phyloP scores from a whole-genome alignment of 2,329 filamentous ascomycete genomes.

The Trichoderma arundinaceum region DNA sequence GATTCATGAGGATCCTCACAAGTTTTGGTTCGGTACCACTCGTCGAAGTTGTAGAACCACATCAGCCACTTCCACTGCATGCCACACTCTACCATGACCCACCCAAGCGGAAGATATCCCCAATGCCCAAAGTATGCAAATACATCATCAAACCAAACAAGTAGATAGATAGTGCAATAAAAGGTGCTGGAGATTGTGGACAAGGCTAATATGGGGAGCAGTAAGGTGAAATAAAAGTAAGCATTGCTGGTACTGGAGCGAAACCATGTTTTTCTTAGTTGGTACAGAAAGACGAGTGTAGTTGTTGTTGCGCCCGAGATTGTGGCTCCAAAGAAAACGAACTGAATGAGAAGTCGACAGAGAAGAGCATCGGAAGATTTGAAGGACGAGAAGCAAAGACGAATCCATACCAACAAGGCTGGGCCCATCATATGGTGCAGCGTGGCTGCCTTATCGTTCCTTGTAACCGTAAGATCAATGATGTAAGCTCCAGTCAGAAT shows the following conservation, averaged over 20 bases:
- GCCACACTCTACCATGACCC: constrained; percentile 15
- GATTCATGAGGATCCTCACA: background rate
- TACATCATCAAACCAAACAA: constrained; percentile 1
- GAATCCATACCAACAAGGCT: constrained; percentile 6
- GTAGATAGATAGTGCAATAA: constrained; percentile 20
- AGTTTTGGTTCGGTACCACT: constrained; percentile 2
- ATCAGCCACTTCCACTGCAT: constrained; percentile 25
- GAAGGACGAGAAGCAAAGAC: constrained; percentile 1
- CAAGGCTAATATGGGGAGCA: constrained; percentile 7
- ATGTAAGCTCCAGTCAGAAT: constrained; percentile 18
- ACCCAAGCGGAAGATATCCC: constrained; percentile 11
- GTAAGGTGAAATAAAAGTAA: constrained; percentile 9
- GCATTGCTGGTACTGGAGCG: background rate
- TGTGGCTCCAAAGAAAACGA: constrained; percentile 14
- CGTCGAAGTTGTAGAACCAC: constrained; percentile 22
- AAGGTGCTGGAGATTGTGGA: constrained; percentile 13
- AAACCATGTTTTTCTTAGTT: constrained; percentile 13
- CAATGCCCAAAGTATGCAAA: constrained; percentile 14
- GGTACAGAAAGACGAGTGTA: background rate
- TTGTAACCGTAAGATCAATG: constrained; percentile 16
- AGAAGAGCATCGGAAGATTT: constrained; percentile 10
- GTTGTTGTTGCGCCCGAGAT: constrained; percentile 10
- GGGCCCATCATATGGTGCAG: constrained; percentile 19
- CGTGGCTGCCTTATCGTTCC: constrained; percentile 1
- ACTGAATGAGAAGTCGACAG: constrained; percentile 3